Evolutionary conservation across 371 early-diverging fungal species (phyloP).

Genomic region (Actinomucor elegans): DNA sequence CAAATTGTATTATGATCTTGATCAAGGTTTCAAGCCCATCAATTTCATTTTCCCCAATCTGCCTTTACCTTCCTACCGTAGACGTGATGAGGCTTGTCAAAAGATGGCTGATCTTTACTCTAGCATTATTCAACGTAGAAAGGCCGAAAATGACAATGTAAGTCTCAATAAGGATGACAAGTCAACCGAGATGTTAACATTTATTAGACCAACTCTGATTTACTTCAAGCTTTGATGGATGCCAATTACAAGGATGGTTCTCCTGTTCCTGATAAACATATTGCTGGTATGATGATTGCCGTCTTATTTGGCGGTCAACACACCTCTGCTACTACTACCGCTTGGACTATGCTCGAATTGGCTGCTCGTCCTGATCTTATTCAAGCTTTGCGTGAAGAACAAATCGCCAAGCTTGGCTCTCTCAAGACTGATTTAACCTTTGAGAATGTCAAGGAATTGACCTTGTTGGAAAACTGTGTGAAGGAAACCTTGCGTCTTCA

Average conservation of each 20-base stretch:
- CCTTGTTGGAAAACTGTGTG: constrained; percentile 79
- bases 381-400: constrained; percentile 64
- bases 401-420: constrained; percentile 62
- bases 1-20: constrained; percentile 91
- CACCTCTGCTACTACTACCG: constrained; percentile 89
- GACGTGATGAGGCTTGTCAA: constrained; percentile 84
- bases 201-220: constrained; percentile 55
- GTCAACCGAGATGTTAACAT: background rate
- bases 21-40: constrained; percentile 93
- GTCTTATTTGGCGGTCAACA: constrained; percentile 96
- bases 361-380: constrained; percentile 75
- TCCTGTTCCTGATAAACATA: constrained; percentile 74
- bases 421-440: constrained; percentile 61
- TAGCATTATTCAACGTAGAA: constrained; percentile 80
- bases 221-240: constrained; percentile 84
- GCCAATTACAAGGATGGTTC: constrained; percentile 88
- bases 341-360: constrained; percentile 90
- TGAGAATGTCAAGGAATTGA: constrained; percentile 77
- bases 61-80: constrained; percentile 55
- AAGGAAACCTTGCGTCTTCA: constrained; percentile 92
- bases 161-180: constrained; percentile 3
- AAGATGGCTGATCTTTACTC: constrained; percentile 83
- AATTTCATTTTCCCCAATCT: constrained; percentile 75
- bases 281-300: constrained; percentile 95
- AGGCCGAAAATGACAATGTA: constrained; percentile 48